Conservation (phyloP, 2,329 filamentous ascomycete genomes). For the Nothopassalora personata region DNA sequence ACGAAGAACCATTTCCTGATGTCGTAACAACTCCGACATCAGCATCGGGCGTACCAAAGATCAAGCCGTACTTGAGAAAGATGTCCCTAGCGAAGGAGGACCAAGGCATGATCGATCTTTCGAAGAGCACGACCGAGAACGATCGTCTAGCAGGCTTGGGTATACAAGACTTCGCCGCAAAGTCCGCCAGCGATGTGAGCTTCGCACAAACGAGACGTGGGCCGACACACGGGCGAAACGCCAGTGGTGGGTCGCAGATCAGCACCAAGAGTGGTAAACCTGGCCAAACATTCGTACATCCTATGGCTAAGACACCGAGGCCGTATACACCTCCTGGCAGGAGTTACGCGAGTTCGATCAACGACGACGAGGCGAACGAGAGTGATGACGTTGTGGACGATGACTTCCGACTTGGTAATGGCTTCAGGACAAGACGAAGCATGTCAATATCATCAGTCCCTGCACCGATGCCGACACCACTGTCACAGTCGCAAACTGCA, state of each 20-base stretch:
- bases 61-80: constrained; percentile 54
- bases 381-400: constrained; percentile 42
- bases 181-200: constrained; percentile 41
- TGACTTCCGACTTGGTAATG: constrained; percentile 37
- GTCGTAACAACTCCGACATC: constrained; percentile 10
- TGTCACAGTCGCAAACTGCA: constrained; percentile 32
- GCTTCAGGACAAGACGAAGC: constrained; percentile 36
- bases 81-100: constrained; percentile 45
- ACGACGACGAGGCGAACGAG: constrained; percentile 39
- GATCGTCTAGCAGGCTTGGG: constrained; percentile 49
- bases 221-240: constrained; percentile 48
- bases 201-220: constrained; percentile 38
- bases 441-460: constrained; percentile 40
- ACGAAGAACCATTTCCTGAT: constrained; percentile 24
- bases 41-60: constrained; percentile 35
- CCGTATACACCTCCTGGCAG: constrained; percentile 51
- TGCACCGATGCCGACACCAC: constrained; percentile 24
- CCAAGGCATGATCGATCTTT: constrained; percentile 46
- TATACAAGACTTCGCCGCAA: constrained; percentile 46
- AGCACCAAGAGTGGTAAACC: constrained; percentile 45
- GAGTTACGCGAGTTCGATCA: constrained; percentile 47
- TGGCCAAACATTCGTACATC: constrained; percentile 49
- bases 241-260: constrained; percentile 51
- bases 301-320: constrained; percentile 52
- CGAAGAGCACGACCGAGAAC: constrained; percentile 51